Evolutionary conservation across 1,284 basidiomycete species (phyloP), one percentile per base, ranked within the genome.

Genomic region (Nidula niveotomentosa): DNA sequence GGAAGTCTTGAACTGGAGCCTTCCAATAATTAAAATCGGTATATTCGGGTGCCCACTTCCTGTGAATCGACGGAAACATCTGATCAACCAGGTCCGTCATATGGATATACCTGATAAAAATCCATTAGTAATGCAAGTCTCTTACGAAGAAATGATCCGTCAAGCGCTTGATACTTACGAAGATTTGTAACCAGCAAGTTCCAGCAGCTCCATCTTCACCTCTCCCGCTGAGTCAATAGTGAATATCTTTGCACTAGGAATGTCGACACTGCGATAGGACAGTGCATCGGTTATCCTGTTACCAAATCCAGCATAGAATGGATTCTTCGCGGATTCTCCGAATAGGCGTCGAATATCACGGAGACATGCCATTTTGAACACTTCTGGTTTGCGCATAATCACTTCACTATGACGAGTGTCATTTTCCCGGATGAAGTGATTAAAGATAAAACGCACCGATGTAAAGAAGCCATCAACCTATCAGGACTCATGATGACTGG

Each of bases 401-500:
- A 98, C 95, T 73, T 98, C 95, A 3, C 94, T 94, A 60, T 23
- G 23, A 1, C 23, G 23, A 3, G 23, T 23, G 23, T 17, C 17
- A 39, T 12, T 39, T 15, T 37, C 18, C 23, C 23, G 23, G 23
- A 23, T 23, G 23, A 23, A 23, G 23, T 3, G 23, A 23, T 23
- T 12, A 41, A 41, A 15, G 17, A 53, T 15, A 39, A 52, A 10
- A 65, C 84, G 62, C 63, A 93, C 92, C 96, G 88, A 72, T 99
- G 97, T 49, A 99, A 73, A 36, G 93, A 95, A 2, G 94, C 91
- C 82, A 99, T 96, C 54, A 99, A 70, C 12, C 97, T 83, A 70
- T 99, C 97, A 0, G 97, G 97, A 65, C 93, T 96, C 97, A 99
- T 98, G 69, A 99, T 96, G 50, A 99, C 97, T 3, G 97, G 97